Base-by-base conservation (phyloP, 148 eudicot genomes). In the Suaeda aralocaspica region DNA sequence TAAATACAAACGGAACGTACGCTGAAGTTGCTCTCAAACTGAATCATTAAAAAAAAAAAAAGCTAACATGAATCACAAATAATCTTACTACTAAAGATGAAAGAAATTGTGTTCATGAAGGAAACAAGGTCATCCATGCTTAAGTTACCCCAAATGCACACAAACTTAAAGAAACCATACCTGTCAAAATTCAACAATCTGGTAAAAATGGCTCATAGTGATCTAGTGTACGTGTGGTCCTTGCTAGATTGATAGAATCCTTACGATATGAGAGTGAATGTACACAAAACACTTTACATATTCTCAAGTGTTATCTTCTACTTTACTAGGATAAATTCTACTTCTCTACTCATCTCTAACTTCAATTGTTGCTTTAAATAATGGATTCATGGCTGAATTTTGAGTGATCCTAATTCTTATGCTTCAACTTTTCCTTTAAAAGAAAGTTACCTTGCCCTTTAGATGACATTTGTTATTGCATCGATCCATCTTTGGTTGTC, bases 341-440 rank as follows among this genome's bases (percentile, higher is more conserved):
- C 30, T 71, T 18, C 67, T 34, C 12, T 14, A 71, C 67, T 59
- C 67, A 31, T 59, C 67, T 46, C 66, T 30, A 34, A 71, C 48
- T 24, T 49, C 48, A 29, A 57, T 39, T 15, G n/a, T 45, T 11
- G 5, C 25, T 15, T 6, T 0, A 49, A 21, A 68, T 41, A 9
- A 15, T 18, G 11, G 13, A 58, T 0, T 5, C 9, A n/a, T n/a
- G n/a, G n/a, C n/a, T n/a, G n/a, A 29, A 68, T 7, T 13, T 28
- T 9, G 26, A 22, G 48, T 28, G 34, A 69, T 69, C 66, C 25
- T 22, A 29, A 15, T 13, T 59, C 10, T 56, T 46, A 29, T 46
- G 22, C 45, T 19, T 25, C 56, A 13, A n/a, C 10, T 46, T n/a
- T 58, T 36, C 42, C 52, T 21, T 0, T 5, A n/a, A 11, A 9